Percentiles rank a stretch among this genome's conserved stretches.
Conservation (phyloP, 2,329 filamentous ascomycete species). For the Ophiocordyceps camponoti-leonardi region DNA sequence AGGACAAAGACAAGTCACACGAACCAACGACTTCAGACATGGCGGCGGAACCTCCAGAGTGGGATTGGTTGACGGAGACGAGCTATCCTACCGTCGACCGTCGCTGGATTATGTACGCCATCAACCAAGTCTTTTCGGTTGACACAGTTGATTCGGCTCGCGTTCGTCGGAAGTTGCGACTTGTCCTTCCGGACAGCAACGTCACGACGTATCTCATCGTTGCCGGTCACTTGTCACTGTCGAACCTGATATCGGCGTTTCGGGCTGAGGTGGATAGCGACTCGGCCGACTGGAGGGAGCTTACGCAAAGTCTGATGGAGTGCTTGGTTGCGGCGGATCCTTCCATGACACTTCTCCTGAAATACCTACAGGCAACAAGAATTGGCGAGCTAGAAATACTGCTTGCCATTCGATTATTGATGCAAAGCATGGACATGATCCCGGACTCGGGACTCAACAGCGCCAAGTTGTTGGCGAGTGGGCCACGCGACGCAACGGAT, state of each 20-base stretch:
- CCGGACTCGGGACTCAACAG: constrained; percentile 19
- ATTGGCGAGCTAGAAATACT: constrained; percentile 51
- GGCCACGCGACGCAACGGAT: constrained; percentile 11
- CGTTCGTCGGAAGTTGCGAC: constrained; percentile 12
- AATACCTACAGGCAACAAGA: constrained; percentile 47
- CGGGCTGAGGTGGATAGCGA: constrained; percentile 27
- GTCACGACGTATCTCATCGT: constrained; percentile 41
- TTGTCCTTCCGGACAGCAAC: constrained; percentile 31
- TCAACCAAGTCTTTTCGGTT: constrained; percentile 43
- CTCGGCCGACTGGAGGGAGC: constrained; percentile 23
- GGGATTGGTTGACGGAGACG: constrained; percentile 29
- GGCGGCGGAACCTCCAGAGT: constrained; percentile 22
- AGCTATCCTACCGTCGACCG: constrained; percentile 41
- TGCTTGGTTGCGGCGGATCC: constrained; percentile 49
- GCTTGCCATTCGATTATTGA: constrained; percentile 45
- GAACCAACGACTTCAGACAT: constrained; percentile 6
- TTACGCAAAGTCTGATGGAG: constrained; percentile 43
- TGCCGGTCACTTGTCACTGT: constrained; percentile 40
- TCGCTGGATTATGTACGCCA: constrained; percentile 45
- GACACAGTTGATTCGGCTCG: constrained; percentile 23
- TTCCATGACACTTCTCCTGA: constrained; percentile 47
- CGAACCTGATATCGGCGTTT: constrained; percentile 42
- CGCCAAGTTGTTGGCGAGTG: constrained; percentile 15
- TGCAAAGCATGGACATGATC: constrained; percentile 50
- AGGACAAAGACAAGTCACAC: constrained; percentile 6